Percentiles rank a stretch among this genome's conserved stretches.
Evolutionary conservation across 768 basidiomycete genomes (phyloP).

Genomic region (Agrocybe praecox): DNA sequence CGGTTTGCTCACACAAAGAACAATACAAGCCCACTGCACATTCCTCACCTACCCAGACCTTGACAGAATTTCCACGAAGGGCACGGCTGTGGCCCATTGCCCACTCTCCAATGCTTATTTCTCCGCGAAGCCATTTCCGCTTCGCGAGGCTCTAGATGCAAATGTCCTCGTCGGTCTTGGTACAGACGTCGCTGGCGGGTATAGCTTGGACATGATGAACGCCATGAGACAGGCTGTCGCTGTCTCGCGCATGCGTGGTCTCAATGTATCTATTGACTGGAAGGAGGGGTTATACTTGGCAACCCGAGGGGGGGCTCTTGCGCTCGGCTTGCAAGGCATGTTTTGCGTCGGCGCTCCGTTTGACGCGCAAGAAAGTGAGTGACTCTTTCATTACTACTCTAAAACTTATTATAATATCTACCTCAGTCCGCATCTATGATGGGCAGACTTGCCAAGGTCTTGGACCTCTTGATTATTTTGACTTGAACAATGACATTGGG

Average conservation of each 20-base stretch:
- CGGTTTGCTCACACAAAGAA: conserved; percentile 60
- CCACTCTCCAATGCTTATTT: conserved; percentile 91
- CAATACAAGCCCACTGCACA: conserved; percentile 90
- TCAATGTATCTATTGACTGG: conserved; percentile 68
- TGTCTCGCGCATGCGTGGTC: conserved; percentile 62
- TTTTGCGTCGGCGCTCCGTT: conserved; percentile 68
- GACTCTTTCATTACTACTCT: not conserved
- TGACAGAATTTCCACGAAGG: conserved; percentile 44
- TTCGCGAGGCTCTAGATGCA: conserved; percentile 68
- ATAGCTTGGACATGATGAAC: conserved; percentile 74
- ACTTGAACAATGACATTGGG: conserved; percentile 31
- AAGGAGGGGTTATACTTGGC: conserved; percentile 80
- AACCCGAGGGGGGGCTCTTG: conserved; percentile 75
- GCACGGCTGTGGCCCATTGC: conserved; percentile 80
- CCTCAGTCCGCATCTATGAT: conserved; percentile 51
- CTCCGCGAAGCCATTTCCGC: conserved; percentile 66
- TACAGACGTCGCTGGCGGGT: conserved; percentile 87
- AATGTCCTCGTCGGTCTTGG: conserved; percentile 80
- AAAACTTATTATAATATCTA: not conserved
- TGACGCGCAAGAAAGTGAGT: conserved; percentile 77
- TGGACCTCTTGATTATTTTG: conserved; percentile 76
- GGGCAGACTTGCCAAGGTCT: conserved; percentile 40
- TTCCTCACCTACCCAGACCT: conserved; percentile 62
- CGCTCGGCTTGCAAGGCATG: conserved; percentile 64
- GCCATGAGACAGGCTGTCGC: conserved; percentile 81